Conservation (phyloP, 257 asterid species). For the Leonotis leonurus region DNA sequence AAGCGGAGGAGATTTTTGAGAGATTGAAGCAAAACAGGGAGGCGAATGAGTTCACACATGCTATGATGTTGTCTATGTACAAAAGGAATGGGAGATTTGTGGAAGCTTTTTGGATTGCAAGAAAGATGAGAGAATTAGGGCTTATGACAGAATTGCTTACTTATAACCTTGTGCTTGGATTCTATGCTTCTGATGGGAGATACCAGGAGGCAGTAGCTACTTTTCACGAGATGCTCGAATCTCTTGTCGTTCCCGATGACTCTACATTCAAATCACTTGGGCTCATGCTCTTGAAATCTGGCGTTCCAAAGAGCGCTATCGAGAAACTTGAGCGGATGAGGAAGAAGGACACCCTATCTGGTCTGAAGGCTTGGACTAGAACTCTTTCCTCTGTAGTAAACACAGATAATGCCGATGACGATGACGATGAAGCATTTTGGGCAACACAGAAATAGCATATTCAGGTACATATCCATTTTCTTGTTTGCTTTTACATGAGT, state of each 20-base stretch:
- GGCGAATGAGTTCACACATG: conserved; percentile 86
- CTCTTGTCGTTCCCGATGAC: conserved; percentile 56
- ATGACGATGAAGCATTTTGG: conserved; percentile 8
- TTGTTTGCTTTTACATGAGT: background rate
- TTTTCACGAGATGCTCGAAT: conserved; percentile 59
- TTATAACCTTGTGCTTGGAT: conserved; percentile 63
- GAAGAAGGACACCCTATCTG: conserved; percentile 39
- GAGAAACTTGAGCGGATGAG: conserved; percentile 46
- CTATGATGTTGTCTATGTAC: conserved; percentile 96
- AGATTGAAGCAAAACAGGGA: conserved; percentile 39
- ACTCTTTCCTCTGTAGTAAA: conserved; percentile 50
- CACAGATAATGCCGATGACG: conserved; percentile 20
- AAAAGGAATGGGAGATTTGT: conserved; percentile 62
- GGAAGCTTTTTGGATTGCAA: conserved; percentile 61
- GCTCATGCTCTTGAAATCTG: conserved; percentile 62
- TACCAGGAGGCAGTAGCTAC: conserved; percentile 68
- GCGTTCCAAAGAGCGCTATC: conserved; percentile 59
- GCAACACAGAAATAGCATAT: no score
- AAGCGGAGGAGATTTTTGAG: conserved; percentile 69
- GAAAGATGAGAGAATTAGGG: conserved; percentile 65
- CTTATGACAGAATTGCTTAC: conserved; percentile 75
- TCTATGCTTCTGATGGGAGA: conserved; percentile 77
- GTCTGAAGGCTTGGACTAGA: conserved; percentile 52
- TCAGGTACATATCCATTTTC: conserved; percentile 10
- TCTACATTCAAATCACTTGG: conserved; percentile 70